Percentiles rank a stretch among this genome's conserved stretches.
phyloP scores from a whole-genome alignment of 2,329 filamentous ascomycete genomes.

The Fusarium torreyae region DNA sequence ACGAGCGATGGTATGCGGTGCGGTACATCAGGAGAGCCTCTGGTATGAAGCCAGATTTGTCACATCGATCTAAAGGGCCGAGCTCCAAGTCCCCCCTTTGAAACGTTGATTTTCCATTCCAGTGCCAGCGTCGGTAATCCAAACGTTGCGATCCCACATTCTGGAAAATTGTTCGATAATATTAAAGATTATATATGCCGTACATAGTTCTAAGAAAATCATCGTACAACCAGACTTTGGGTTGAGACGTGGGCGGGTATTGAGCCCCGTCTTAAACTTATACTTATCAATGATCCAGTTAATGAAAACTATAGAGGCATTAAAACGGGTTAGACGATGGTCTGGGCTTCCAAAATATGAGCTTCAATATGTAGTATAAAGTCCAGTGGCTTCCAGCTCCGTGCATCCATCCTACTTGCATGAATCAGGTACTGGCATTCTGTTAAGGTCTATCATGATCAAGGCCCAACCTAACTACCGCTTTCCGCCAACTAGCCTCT shows the following conservation, averaged over 20 bases:
- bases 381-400: not conserved
- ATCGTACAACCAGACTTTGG: no score
- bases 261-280: no score
- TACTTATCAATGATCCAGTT: no score
- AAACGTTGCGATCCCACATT: no score
- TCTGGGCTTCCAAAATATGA: not conserved
- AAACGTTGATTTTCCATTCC: constrained; percentile 35
- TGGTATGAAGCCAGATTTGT: constrained; percentile 38
- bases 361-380: not conserved
- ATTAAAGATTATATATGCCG: no score
- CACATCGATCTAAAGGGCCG: constrained; percentile 10
- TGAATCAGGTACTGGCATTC: not conserved
- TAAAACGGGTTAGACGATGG: no score
- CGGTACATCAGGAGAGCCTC: constrained; percentile 19
- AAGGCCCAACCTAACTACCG: not conserved
- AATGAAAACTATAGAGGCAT: no score
- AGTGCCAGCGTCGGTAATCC: not conserved
- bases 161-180: no score
- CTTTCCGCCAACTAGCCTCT: not conserved
- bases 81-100: constrained; percentile 23
- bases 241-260: no score
- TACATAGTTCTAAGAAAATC: no score
- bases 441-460: not conserved
- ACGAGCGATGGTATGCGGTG: constrained; percentile 29
- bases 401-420: not conserved